Conservation (phyloP, 2,329 filamentous ascomycete genomes). For the Onygenales sp. region DNA sequence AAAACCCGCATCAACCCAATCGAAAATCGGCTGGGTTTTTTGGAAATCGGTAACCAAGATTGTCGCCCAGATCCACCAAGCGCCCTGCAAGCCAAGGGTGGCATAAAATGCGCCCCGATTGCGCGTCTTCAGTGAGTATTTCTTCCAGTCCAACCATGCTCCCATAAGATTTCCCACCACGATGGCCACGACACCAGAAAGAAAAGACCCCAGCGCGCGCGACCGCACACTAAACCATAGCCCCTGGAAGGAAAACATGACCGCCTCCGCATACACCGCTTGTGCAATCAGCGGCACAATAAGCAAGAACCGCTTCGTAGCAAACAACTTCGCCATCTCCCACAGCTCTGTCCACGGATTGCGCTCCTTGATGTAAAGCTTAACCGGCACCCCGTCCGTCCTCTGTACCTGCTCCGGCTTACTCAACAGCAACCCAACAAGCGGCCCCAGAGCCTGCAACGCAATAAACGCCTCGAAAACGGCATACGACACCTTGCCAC, state of each 20-base stretch:
- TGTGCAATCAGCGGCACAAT: constrained; percentile 60
- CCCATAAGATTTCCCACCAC: constrained; percentile 58
- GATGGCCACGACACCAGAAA: constrained; percentile 59
- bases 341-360: constrained; percentile 28
- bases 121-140: constrained; percentile 42
- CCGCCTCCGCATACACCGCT: constrained; percentile 60
- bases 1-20: constrained; percentile 57
- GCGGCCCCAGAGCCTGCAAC: constrained; percentile 55
- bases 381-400: constrained; percentile 31
- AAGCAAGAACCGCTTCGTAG: constrained; percentile 53
- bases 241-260: constrained; percentile 60
- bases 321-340: constrained; percentile 38
- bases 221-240: constrained; percentile 63
- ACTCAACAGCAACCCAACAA: constrained; percentile 46
- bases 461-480: constrained; percentile 64
- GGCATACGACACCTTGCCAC: constrained; percentile 58
- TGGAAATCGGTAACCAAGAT: constrained; percentile 54
- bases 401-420: constrained; percentile 37
- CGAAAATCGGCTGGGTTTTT: constrained; percentile 49
- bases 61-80: constrained; percentile 64
- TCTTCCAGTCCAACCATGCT: constrained; percentile 51
- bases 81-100: constrained; percentile 47
- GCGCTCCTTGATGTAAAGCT: constrained; percentile 18
- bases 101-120: constrained; percentile 47
- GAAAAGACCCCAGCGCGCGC: constrained; percentile 59